Evolutionary conservation across 371 early-diverging fungal genomes (phyloP), one percentile per base, ranked within the genome.

Genomic region (Circinella umbellata): DNA sequence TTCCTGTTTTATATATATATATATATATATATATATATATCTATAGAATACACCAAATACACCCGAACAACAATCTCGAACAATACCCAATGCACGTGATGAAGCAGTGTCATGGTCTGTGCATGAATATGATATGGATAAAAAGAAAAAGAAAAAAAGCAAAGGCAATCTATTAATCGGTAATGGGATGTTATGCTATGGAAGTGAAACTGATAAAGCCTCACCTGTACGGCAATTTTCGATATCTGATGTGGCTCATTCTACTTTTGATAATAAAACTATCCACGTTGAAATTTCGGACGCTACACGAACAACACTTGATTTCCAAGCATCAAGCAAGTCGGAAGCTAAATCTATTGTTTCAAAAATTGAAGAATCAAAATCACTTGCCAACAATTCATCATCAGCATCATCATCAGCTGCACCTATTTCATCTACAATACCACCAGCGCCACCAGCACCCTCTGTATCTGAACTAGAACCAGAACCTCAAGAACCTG

Each of bases 81-180:
- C 51, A 17, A 61, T 14, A 51, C 18, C 46, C 27, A 53, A 55
- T 27, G 63, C 65, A 36, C 73, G 70, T 54, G 79, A 84, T 64
- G 79, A 82, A 61, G 79, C 80, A 5, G 73, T 73, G 35, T 81
- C 83, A 8, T 85, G 83, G 83, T 69, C 75, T 13, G 85, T 85
- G 3, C 75, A 81, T 61, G 85, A 81, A 67, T 86, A 89, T 73
- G 91, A 91, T 70, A 74, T 83, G 9, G 89, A 88, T 67, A 92
- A 92, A 75, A 91, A 92, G 70, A 93, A 93, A 73, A 93, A 92
- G 75, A 89, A 86, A 74, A 92, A 91, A 69, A 87, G 83, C 68
- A 90, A 90, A 71, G 91, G 93, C 34, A 88, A 81, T 17, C 74
- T 94, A 42, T 85, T 89, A n/a, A 78, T 93, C 47, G 89, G 91